phyloP scores from a whole-genome alignment of 2,329 filamentous ascomycete genomes.

The Ceratocystis cubensis region DNA sequence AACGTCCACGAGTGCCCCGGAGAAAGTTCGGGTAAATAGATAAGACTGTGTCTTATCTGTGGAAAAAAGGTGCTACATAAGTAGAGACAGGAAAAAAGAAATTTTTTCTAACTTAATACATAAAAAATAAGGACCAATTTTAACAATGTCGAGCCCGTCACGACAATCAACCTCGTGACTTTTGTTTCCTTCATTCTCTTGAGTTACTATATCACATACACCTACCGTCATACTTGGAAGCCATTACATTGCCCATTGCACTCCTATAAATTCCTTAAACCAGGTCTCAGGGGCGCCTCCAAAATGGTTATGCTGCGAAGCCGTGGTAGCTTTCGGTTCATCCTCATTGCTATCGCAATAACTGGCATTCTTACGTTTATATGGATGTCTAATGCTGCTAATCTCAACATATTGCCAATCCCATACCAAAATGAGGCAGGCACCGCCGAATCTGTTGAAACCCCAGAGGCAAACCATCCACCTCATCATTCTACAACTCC shows the following conservation, averaged over 20 bases:
- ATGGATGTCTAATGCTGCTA: not conserved
- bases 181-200: not conserved
- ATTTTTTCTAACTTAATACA: too few species aligned
- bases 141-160: not conserved
- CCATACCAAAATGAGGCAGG: not conserved
- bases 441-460: too few species aligned
- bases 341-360: constrained; percentile 3
- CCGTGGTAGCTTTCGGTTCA: not conserved
- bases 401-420: not conserved
- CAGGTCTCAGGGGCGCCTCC: not conserved
- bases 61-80: too few species aligned
- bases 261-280: not conserved
- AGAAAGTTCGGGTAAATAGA: too few species aligned
- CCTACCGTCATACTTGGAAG: not conserved
- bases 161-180: not conserved
- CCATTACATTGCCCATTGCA: not conserved
- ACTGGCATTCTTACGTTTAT: constrained; percentile 6
- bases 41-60: too few species aligned
- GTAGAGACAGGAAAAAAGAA: too few species aligned
- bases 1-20: too few species aligned
- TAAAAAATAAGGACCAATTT: too few species aligned
- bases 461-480: not conserved
- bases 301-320: constrained; percentile 7
- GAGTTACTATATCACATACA: not conserved
- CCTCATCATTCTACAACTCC: not conserved